Conservation (phyloP, 257 asterid species). For the Salvia hispanica region DNA sequence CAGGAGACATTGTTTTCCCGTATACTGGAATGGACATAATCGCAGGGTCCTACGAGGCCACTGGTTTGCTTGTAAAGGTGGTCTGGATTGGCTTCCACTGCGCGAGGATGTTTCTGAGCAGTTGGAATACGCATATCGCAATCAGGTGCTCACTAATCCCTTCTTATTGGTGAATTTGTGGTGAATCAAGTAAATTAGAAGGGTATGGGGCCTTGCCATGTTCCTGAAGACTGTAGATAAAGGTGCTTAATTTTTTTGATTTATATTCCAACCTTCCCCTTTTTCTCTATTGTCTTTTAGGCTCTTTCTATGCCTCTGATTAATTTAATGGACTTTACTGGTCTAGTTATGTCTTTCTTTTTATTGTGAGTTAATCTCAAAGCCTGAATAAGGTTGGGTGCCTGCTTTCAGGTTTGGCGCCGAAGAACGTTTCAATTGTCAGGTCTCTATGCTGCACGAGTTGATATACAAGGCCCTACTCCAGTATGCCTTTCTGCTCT, state of each 20-base stretch:
- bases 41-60: conserved; percentile 94
- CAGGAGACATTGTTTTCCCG: conserved; percentile 92
- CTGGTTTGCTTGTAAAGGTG: conserved; percentile 97
- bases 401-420: conserved; percentile 80
- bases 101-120: conserved; percentile 98
- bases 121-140: conserved; percentile 88
- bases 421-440: conserved; percentile 94
- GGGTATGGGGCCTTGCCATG: conserved; percentile 12
- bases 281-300: conserved; percentile 20
- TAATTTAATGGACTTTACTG: conserved; percentile 15
- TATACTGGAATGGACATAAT: conserved; percentile 91
- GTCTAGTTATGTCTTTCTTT: conserved; percentile 21
- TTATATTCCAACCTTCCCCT: conserved; percentile 4
- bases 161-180: conserved; percentile 20
- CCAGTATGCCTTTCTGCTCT: conserved; percentile 57
- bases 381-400: conserved; percentile 22
- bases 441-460: conserved; percentile 99
- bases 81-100: conserved; percentile 94
- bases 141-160: conserved; percentile 45
- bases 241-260: conserved; percentile 2
- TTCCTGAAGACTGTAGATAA: conserved; percentile 4
- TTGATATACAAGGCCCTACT: conserved; percentile 90
- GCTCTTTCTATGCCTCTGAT: conserved; percentile 17
- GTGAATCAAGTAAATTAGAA: conserved; percentile 24
- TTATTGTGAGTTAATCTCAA: conserved; percentile 8